A percentile compares a stretch with the other conserved stretches of the same genome.
These are phyloP conservation scores for Fagus sylvatica DNA, from an alignment of 306 rosid genomes.

Conservation along the genomic window DNA sequence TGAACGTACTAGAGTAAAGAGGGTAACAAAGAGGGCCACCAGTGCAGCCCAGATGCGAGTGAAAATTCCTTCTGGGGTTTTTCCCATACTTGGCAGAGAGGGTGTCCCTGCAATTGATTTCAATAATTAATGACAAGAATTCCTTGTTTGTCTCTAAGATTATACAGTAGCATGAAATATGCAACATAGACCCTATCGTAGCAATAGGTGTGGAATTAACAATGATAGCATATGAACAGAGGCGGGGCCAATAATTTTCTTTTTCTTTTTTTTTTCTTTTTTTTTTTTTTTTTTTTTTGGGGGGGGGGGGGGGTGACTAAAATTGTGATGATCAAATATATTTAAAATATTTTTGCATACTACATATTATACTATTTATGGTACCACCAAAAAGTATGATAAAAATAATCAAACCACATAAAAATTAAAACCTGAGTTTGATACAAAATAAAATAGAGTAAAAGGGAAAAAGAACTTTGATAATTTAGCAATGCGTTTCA, in stretches of 20 bases:
- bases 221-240: slow-evolving; percentile 23
- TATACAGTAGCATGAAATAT: not conserved
- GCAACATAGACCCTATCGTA: not conserved
- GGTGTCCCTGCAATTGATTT: slow-evolving; percentile 50
- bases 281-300: too few relatives aligned
- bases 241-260: not conserved
- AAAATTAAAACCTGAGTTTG: too few relatives aligned
- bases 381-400: too few relatives aligned
- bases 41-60: slow-evolving; percentile 47
- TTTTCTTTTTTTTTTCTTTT: too few relatives aligned
- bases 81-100: slow-evolving; percentile 27
- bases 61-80: slow-evolving; percentile 29
- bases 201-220: not conserved
- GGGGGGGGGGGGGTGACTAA: too few relatives aligned
- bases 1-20: slow-evolving; percentile 43
- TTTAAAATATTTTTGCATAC: too few relatives aligned
- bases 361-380: too few relatives aligned
- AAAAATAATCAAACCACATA: too few relatives aligned
- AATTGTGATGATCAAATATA: too few relatives aligned
- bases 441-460: too few relatives aligned
- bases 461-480: too few relatives aligned
- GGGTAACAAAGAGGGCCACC: slow-evolving; percentile 56
- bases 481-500: too few relatives aligned
- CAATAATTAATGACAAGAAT: slow-evolving; percentile 6
- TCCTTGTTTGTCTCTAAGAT: not conserved